phyloP scores from a whole-genome alignment of 192 early-diverging fungal genomes.

The Kappamyces sp. region DNA sequence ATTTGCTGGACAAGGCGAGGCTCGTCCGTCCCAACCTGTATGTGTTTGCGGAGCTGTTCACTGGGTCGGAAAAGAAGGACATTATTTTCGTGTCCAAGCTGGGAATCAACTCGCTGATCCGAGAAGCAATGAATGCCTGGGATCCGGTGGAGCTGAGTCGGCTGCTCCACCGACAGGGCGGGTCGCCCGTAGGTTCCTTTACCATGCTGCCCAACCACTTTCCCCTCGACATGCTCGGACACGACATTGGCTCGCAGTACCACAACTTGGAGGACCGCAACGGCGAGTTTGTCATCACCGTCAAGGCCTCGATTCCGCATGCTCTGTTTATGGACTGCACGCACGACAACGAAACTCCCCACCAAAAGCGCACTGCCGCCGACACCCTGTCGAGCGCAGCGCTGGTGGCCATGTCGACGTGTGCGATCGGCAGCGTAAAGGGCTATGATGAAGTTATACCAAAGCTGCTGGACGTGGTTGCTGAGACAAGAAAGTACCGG shows the following conservation, averaged over 20 bases:
- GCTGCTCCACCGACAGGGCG: constrained; percentile 83
- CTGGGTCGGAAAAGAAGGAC: constrained; percentile 93
- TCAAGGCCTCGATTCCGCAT: constrained; percentile 78
- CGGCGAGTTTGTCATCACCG: constrained; percentile 57
- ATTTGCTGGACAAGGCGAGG: constrained; percentile 85
- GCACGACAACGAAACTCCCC: constrained; percentile 96
- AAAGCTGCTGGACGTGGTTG: constrained; percentile 77
- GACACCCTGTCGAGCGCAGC: constrained; percentile 92
- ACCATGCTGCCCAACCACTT: constrained; percentile 41
- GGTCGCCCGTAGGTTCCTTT: constrained; percentile 75
- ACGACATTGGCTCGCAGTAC: constrained; percentile 34
- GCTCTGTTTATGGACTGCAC: constrained; percentile 99
- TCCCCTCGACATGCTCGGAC: constrained; percentile 68
- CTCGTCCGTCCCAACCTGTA: constrained; percentile 83
- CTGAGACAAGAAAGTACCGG: constrained; percentile 75
- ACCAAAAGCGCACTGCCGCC: constrained; percentile 80
- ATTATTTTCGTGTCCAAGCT: constrained; percentile 84
- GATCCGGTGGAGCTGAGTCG: constrained; percentile 84
- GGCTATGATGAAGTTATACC: constrained; percentile 97
- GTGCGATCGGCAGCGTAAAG: constrained; percentile 92
- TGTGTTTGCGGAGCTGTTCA: constrained; percentile 97
- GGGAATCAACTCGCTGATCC: constrained; percentile 94
- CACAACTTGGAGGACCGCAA: constrained; percentile 25
- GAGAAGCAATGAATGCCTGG: constrained; percentile 99
- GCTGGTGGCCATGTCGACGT: constrained; percentile 80